Evolutionary conservation across 2,329 filamentous ascomycete genomes (phyloP).

Genomic region (Penicillium sp.): DNA sequence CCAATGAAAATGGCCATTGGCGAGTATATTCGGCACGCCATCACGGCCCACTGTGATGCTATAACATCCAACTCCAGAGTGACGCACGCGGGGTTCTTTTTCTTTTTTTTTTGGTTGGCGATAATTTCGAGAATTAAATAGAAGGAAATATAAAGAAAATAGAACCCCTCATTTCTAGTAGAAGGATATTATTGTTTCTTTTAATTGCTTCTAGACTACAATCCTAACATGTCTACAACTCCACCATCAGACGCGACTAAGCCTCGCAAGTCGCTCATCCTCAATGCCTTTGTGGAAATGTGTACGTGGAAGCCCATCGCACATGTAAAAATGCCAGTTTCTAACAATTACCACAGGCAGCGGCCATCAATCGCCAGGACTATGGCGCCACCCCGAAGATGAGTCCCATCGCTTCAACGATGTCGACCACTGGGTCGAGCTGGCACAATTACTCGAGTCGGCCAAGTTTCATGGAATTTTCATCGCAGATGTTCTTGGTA

Average conservation of each 20-base stretch:
- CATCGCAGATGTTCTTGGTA: constrained; percentile 64
- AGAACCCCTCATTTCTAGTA: neutral
- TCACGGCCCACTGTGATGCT: constrained; percentile 40
- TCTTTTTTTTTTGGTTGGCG: neutral
- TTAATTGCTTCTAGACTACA: neutral
- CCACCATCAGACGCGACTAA: constrained; percentile 22
- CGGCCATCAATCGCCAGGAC: constrained; percentile 56
- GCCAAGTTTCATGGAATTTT: constrained; percentile 67
- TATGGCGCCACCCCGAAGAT: constrained; percentile 66
- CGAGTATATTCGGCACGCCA: constrained; percentile 28
- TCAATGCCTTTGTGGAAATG: constrained; percentile 55
- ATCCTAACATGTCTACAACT: neutral
- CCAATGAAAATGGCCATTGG: constrained; percentile 9
- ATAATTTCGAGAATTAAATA: neutral
- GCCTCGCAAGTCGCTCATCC: constrained; percentile 49
- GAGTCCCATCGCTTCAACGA: constrained; percentile 62
- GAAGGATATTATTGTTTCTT: neutral
- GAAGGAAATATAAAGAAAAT: neutral
- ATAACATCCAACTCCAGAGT: constrained; percentile 10
- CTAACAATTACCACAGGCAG: constrained; percentile 35
- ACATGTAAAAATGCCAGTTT: neutral
- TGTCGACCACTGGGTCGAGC: constrained; percentile 60
- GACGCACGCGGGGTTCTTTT: constrained; percentile 14
- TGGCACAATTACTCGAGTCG: constrained; percentile 60
- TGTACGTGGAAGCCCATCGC: constrained; percentile 31